A percentile compares a stretch with the other conserved stretches of the same genome.
phyloP scores from a whole-genome alignment of 2,329 filamentous ascomycete genomes.

The Bipolaris sorokiniana region DNA sequence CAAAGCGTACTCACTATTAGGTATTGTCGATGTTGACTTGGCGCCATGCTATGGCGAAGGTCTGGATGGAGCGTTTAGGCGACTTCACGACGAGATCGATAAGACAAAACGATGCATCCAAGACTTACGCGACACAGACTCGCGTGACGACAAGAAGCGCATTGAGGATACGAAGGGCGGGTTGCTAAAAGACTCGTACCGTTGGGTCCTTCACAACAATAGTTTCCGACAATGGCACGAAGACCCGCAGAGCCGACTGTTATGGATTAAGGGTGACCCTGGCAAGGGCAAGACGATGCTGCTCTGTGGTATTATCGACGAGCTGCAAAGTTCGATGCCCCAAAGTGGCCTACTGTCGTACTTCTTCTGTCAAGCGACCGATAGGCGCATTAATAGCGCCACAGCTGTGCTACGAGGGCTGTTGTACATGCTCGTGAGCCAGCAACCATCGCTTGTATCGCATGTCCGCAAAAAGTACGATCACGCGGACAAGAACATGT shows the following conservation, averaged over 20 bases:
- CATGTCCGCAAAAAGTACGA: constrained; percentile 37
- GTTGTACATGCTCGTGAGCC: constrained; percentile 48
- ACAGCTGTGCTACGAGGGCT: constrained; percentile 53
- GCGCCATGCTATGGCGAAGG: neutral
- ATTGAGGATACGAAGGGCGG: neutral
- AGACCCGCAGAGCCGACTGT: neutral
- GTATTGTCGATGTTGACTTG: neutral
- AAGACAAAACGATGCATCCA: neutral
- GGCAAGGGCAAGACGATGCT: constrained; percentile 2
- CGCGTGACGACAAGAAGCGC: constrained; percentile 5
- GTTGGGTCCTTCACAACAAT: constrained; percentile 7
- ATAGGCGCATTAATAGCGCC: constrained; percentile 52
- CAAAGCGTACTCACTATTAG: neutral
- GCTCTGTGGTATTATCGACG: neutral
- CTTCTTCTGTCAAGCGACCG: constrained; percentile 44
- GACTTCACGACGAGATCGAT: neutral
- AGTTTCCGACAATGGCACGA: constrained; percentile 5
- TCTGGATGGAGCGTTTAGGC: neutral
- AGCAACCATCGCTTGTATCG: constrained; percentile 41
- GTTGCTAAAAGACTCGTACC: constrained; percentile 7
- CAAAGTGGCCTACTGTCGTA: constrained; percentile 1
- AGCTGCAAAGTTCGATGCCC: neutral
- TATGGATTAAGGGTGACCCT: neutral
- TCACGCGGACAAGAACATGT: constrained; percentile 9
- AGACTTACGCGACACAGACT: neutral